Base-by-base conservation (phyloP, 2,329 filamentous ascomycete genomes). In the Fusarium torulosum region DNA sequence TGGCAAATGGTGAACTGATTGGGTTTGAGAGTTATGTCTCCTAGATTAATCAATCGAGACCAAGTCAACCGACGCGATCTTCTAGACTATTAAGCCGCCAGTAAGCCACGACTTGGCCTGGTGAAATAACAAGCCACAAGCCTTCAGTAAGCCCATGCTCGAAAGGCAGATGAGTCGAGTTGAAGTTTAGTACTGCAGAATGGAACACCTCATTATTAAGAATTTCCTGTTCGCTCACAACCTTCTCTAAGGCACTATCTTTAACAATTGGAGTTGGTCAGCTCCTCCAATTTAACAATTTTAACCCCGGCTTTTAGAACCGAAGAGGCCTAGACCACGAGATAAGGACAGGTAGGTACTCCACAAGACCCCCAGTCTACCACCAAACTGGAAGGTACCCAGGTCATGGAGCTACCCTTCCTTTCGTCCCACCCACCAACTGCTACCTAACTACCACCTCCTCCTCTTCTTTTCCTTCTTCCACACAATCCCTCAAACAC, bases 341-440 rank as follows among this genome's bases (percentile, higher is more conserved):
- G 62, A 51, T 63, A 56, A 63, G 63, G 60, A 53, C 61, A 66
- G 56, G 55, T 62, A 37, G 51, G 21, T 61, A 51, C 63, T 67
- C 58, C 53, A 21, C 23, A 37, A 45, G 37, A 29, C 50, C 67
- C 64, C 60, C 63, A 50, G 59, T 46, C 69, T 72, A 72, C 69
- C 62, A 73, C 69, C 55, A 61, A 73, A 64, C 19, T 64, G 69
- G 71, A 71, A 73, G 71, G 71, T 72, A 69, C 46, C 62, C 65
- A 55, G 35, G 35, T 37, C 35, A 37, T 37, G 7, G 17, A 53
- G 52, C 46, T 49, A 53, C 63, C 58, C 58, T 62, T 61, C 31
- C 51, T 52, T 62, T 44, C n/a, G 47, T 58, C 54, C 54, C 58
- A 45, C 57, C 52, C 57, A 29, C n/a, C n/a, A n/a, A n/a, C n/a